Evolutionary conservation across 106 monocot genomes (phyloP), one percentile per base, ranked within the genome.

Genomic region (Apostasia ramifera): DNA sequence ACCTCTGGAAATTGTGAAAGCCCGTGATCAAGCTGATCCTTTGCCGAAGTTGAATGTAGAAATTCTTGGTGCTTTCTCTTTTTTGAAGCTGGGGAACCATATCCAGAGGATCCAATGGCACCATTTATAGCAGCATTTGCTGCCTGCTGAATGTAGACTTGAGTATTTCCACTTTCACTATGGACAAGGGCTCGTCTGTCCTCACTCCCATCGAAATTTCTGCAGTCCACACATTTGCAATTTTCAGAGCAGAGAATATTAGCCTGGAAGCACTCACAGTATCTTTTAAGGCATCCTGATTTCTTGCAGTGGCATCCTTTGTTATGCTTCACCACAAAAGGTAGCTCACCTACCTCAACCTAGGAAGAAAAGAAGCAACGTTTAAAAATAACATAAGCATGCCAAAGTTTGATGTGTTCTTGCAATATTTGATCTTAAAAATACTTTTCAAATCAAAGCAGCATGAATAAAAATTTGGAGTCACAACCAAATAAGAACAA

Each of bases 241-340:
- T 94, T 94, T 61, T 94, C 93, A 57, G 93, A 94, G 69, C 93
- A 93, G n/a, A 89, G 86, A 67, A 93, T 93, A 43, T 89, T 89
- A 7, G 93, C 93, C 67, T 95, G 94, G 70, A 95, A 95, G 78
- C 95, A 95, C 72, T 95, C 95, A 76, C 95, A 95, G 57, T 95
- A 95, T 71, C 88, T 95, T 73, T 95, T 95, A 26, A 95, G 80
- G 75, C 95, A 95, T 39, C 91, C 85, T 42, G 93, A 86, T 49
- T 94, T 94, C 82, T 90, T 94, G 80, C 93, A 94, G 60, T 94
- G 84, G 71, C 93, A 94, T 54, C 93, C 93, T 71, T 94, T 94
- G 57, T 90, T 94, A 78, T 94, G 93, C 66, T 90, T 95, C 55
- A 85, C 95, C 49, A 85, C 68, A 63, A 88, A 57, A 71, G 91